A percentile compares a stretch with the other conserved stretches of the same genome.
These are phyloP conservation scores for Crucibulum laeve DNA, from an alignment of 768 basidiomycete genomes.

Conservation along the genomic window DNA sequence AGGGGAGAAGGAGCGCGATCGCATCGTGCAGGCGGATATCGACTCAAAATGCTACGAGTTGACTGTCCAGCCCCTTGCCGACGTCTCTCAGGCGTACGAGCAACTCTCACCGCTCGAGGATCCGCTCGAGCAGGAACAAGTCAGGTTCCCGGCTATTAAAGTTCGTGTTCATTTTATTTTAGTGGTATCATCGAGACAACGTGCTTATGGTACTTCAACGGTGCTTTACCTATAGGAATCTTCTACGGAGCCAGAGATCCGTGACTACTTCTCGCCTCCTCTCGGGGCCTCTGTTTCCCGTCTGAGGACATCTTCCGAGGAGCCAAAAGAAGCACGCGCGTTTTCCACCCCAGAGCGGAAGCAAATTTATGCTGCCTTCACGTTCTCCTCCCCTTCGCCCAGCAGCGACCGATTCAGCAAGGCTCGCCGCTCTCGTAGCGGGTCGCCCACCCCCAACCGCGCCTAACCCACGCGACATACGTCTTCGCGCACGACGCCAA, in stretches of 20 bases:
- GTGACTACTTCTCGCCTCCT: conserved; percentile 44
- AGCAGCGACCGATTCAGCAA: conserved; percentile 50
- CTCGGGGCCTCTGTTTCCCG: conserved; percentile 19
- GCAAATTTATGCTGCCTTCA: conserved; percentile 69
- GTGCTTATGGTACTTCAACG: conserved; percentile 5
- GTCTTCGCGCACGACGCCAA: background rate
- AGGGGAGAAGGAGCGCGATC: conserved; percentile 22
- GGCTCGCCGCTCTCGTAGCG: conserved; percentile 28
- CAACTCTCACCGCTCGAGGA: conserved; percentile 27
- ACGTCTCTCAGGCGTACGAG: conserved; percentile 70
- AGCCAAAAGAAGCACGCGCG: conserved; percentile 25
- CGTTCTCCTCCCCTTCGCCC: conserved; percentile 72
- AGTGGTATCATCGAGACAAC: background rate
- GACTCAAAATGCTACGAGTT: conserved; percentile 78
- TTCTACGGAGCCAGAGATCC: conserved; percentile 53
- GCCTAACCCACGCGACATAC: conserved; percentile 1
- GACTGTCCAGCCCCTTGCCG: conserved; percentile 74
- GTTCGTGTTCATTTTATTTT: conserved; percentile 27
- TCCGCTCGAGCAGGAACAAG: conserved; percentile 24
- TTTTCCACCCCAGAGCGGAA: conserved; percentile 76
- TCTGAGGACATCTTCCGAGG: conserved; percentile 19
- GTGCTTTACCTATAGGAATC: conserved; percentile 41
- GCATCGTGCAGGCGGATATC: conserved; percentile 46
- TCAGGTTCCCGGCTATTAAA: conserved; percentile 40
- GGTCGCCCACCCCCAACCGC: conserved; percentile 15